A percentile compares a stretch with the other conserved stretches of the same genome.
These are phyloP conservation scores for Boletus sp. DNA, from an alignment of 768 basidiomycete species.

Conservation along the genomic window DNA sequence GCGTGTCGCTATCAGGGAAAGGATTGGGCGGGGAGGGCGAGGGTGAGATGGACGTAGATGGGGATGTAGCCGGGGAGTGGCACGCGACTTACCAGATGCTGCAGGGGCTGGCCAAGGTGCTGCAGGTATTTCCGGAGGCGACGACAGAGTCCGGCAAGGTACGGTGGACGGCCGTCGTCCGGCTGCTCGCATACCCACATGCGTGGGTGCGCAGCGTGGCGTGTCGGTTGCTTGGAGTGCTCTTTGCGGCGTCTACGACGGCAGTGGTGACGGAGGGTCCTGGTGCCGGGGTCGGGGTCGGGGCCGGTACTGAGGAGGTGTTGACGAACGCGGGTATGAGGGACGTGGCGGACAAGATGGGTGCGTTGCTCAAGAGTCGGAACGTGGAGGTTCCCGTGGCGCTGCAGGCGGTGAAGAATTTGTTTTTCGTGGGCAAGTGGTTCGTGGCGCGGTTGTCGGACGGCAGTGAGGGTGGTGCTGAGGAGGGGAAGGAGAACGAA, in stretches of 20 bases:
- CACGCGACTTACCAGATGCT: slow-evolving; percentile 80
- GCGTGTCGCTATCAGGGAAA: background rate
- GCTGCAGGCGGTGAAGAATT: slow-evolving; percentile 86
- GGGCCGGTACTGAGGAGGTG: slow-evolving; percentile 31
- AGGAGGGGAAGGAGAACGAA: slow-evolving; percentile 25
- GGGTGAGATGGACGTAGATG: slow-evolving; percentile 46
- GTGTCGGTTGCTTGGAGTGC: slow-evolving; percentile 66
- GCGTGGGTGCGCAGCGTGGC: slow-evolving; percentile 89
- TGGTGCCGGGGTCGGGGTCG: too few relatives aligned
- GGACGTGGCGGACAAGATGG: slow-evolving; percentile 69
- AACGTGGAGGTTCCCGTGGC: slow-evolving; percentile 70
- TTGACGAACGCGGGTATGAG: slow-evolving; percentile 56
- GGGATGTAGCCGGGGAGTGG: slow-evolving; percentile 63
- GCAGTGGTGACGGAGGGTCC: background rate
- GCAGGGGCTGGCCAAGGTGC: slow-evolving; percentile 58
- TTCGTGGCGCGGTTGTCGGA: slow-evolving; percentile 48
- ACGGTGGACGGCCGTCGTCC: slow-evolving; percentile 59
- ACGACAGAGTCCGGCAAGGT: slow-evolving; percentile 45
- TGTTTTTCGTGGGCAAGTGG: slow-evolving; percentile 89
- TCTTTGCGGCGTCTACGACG: slow-evolving; percentile 56
- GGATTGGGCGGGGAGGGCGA: too few relatives aligned
- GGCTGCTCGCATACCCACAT: slow-evolving; percentile 83
- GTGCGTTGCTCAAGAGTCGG: slow-evolving; percentile 76
- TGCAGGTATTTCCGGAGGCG: slow-evolving; percentile 53
- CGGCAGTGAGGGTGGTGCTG: slow-evolving; percentile 3